Evolutionary conservation across 306 rosid species (phyloP), one percentile per base, ranked within the genome.

Genomic region (Coriaria nepalensis): DNA sequence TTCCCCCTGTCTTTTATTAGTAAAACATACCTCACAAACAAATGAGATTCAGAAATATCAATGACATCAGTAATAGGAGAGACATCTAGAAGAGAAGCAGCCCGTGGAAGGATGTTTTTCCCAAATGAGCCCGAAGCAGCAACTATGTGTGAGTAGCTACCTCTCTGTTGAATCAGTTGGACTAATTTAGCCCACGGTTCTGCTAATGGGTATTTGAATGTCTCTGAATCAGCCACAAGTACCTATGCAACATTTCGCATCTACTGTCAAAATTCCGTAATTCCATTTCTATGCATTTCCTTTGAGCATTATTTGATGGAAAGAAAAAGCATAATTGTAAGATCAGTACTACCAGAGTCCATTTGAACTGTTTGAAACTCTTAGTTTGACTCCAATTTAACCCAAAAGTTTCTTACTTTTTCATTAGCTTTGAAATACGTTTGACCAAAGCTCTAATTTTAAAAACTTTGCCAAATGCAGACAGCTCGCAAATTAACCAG

Each of bases 121-220:
- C 93, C 96, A 56, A 86, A 86, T 4, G 96, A 86, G 58, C 67
- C 68, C 6, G 90, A 77, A 63, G 93, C 73, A 13, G 93, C 73
- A 65, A 86, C 53, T 60, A 86, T 78, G 57, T 82, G 90, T 6
- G 96, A 82, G 66, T 69, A 82, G 50, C 66, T 68, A n/a, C 85
- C 87, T 35, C 35, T 76, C 66, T 73, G 81, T 71, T 86, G 93
- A 66, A 77, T 79, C 64, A 79, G 65, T 61, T 77, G 88, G 37
- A 86, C 73, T 35, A 86, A 60, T 58, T 72, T 80, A 58, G 96
- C 93, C 96, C 96, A 86, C 13, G 96, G 81, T 43, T 86, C 96
- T 5, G 96, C 86, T 42, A 86, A 45, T 20, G 83, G 76, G 45
- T 67, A 60, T 61, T 77, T 61, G 64, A 86, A 86, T 32, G 58